Percentiles rank a stretch among this genome's conserved stretches.
Conservation (phyloP, 2,329 filamentous ascomycete species). For the Dendrostoma leiphaemia region DNA sequence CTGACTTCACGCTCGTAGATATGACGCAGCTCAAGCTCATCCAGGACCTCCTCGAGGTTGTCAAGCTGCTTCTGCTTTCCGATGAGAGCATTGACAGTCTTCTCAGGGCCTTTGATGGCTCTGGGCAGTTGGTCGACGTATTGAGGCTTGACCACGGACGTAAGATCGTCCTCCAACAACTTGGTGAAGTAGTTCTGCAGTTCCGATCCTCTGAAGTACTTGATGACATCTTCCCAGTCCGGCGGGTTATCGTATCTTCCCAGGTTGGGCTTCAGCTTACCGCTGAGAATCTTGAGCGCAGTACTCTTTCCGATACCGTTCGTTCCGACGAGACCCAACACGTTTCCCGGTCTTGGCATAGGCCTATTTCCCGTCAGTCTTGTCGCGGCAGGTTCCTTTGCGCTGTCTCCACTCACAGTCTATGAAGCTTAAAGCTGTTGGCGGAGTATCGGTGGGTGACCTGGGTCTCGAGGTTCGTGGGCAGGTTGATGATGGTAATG, state of each 20-base stretch:
- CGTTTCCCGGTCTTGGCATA: slow-evolving; percentile 92
- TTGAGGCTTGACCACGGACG: slow-evolving; percentile 98
- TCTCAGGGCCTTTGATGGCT: slow-evolving; percentile 79
- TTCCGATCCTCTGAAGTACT: slow-evolving; percentile 96
- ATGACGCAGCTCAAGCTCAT: slow-evolving; percentile 80
- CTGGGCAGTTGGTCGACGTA: slow-evolving; percentile 98
- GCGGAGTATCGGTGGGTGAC: slow-evolving; percentile 98
- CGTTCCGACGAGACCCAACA: slow-evolving; percentile 93
- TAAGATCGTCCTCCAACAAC: slow-evolving; percentile 92
- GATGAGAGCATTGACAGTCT: slow-evolving; percentile 77
- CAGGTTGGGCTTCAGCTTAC: slow-evolving; percentile 97
- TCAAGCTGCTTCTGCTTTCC: slow-evolving; percentile 72
- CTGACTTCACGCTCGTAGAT: slow-evolving; percentile 90
- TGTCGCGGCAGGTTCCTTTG: neutral
- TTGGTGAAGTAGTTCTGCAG: slow-evolving; percentile 99
- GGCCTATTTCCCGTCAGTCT: slow-evolving; percentile 41
- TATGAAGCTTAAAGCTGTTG: slow-evolving; percentile 99
- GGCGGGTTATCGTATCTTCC: slow-evolving; percentile 94
- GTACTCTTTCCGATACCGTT: slow-evolving; percentile 99
- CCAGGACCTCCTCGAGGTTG: slow-evolving; percentile 78
- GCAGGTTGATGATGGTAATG: slow-evolving; percentile 99
- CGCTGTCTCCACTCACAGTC: slow-evolving; percentile 32
- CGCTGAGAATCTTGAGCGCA: slow-evolving; percentile 97
- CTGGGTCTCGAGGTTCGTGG: slow-evolving; percentile 97
- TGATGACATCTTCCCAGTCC: slow-evolving; percentile 98